Conservation (phyloP, 2,329 filamentous ascomycete species). For the Penicillium griseofulvum region DNA sequence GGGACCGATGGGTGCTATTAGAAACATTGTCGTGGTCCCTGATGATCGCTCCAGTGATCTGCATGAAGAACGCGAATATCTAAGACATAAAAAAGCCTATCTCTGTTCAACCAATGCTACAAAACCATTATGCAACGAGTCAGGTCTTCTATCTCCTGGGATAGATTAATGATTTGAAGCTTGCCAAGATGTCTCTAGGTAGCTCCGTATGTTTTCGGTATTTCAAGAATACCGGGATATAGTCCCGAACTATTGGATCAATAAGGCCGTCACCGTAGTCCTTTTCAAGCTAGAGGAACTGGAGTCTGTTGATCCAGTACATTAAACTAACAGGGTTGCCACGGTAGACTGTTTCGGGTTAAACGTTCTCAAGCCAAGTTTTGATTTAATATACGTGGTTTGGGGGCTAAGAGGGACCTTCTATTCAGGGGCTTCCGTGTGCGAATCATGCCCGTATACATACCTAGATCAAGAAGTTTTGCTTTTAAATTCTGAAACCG, state of each 20-base stretch:
- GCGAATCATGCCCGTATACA: background rate
- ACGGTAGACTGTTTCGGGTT: background rate
- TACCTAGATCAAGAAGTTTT: background rate
- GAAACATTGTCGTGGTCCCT: background rate
- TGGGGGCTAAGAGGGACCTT: background rate
- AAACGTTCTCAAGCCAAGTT: background rate
- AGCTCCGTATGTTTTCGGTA: background rate
- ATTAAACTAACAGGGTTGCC: background rate
- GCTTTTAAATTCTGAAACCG: background rate
- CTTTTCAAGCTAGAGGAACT: conserved; percentile 2
- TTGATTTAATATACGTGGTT: background rate
- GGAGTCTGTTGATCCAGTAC: conserved; percentile 4
- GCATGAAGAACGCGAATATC: background rate
- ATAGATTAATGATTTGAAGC: background rate
- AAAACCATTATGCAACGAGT: background rate
- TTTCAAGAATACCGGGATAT: background rate
- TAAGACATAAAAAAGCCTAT: background rate
- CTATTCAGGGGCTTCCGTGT: background rate
- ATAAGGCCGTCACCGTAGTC: conserved; percentile 6
- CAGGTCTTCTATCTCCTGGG: background rate
- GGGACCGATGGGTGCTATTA: background rate
- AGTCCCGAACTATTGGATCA: conserved; percentile 1
- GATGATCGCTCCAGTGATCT: background rate
- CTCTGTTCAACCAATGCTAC: background rate
- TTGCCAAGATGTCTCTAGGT: background rate